Evolutionary conservation across 2,329 filamentous ascomycete genomes (phyloP).

Genomic region (Calonectria pseudoturangicola): DNA sequence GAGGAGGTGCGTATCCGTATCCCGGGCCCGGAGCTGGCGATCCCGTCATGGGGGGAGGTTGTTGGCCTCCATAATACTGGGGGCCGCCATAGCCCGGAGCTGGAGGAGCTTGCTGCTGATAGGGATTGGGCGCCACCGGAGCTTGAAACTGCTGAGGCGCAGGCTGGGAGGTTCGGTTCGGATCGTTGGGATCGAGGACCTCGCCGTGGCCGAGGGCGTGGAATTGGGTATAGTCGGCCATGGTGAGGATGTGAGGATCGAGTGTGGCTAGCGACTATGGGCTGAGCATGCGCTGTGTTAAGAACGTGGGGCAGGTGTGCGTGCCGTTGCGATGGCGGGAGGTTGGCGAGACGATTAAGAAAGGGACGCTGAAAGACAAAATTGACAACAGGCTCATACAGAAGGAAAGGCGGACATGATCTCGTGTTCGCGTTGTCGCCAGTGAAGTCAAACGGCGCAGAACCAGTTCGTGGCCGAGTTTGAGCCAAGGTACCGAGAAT

Average conservation of each 20-base stretch:
- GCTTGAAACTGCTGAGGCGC: conserved; percentile 74
- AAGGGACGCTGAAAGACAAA: conserved; percentile 46
- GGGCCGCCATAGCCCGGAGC: conserved; percentile 61
- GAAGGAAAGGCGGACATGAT: conserved; percentile 49
- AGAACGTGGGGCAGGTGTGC: conserved; percentile 53
- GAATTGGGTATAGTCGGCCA: conserved; percentile 75
- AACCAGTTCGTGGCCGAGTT: conserved; percentile 38
- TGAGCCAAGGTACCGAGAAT: conserved; percentile 35
- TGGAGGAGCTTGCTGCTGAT: conserved; percentile 66
- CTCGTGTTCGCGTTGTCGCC: conserved; percentile 44
- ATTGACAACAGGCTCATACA: conserved; percentile 50
- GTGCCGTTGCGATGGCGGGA: conserved; percentile 34
- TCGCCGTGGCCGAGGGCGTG: conserved; percentile 75
- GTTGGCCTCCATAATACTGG: conserved; percentile 63
- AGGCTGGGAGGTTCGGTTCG: conserved; percentile 70
- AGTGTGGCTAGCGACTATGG: conserved; percentile 52
- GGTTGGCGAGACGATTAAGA: conserved; percentile 29
- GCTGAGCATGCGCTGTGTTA: conserved; percentile 54
- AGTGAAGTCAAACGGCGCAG: conserved; percentile 33
- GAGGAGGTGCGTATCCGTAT: conserved; percentile 56
- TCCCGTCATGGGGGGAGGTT: conserved; percentile 51
- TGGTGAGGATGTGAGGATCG: conserved; percentile 56
- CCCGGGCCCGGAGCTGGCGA: conserved; percentile 53
- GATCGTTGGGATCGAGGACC: conserved; percentile 72
- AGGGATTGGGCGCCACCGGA: conserved; percentile 71